phyloP scores from a whole-genome alignment of 257 asterid species.

The Plantago elongata region DNA sequence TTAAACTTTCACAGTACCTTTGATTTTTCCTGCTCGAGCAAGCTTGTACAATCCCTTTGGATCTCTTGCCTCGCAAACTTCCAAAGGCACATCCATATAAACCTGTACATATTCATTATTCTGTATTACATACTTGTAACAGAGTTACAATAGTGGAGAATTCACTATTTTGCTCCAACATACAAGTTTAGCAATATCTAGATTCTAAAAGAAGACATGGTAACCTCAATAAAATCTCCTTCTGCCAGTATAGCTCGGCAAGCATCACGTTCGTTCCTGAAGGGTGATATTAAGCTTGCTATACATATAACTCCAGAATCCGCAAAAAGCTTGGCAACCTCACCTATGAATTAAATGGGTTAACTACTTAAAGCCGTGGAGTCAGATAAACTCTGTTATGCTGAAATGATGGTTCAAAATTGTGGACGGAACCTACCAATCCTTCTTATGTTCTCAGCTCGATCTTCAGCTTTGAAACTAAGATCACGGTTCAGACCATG shows the following conservation, averaged over 20 bases:
- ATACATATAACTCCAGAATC: slow-evolving; percentile 97
- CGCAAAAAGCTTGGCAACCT: slow-evolving; percentile 94
- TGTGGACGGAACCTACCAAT: slow-evolving; percentile 45
- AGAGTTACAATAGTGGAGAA: background rate
- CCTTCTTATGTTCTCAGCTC: slow-evolving; percentile 92
- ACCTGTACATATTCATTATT: slow-evolving; percentile 45
- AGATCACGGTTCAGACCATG: slow-evolving; percentile 91
- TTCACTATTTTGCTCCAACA: background rate
- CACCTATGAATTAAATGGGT: slow-evolving; percentile 44
- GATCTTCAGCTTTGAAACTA: slow-evolving; percentile 85
- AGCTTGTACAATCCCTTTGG: slow-evolving; percentile 97
- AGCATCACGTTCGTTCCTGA: slow-evolving; percentile 87
- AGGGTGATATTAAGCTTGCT: slow-evolving; percentile 97
- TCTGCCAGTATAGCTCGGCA: slow-evolving; percentile 76
- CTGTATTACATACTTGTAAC: background rate
- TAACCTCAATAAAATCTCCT: slow-evolving; percentile 93
- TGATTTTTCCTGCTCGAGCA: slow-evolving; percentile 92
- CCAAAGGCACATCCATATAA: slow-evolving; percentile 84
- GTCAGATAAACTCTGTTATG: background rate
- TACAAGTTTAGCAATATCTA: background rate
- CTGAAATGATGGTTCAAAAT: background rate
- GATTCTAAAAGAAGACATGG: slow-evolving; percentile 5
- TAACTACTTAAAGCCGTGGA: background rate
- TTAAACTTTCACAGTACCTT: slow-evolving; percentile 43
- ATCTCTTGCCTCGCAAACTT: slow-evolving; percentile 92